Evolutionary conservation across 2,329 filamentous ascomycete genomes (phyloP).

Genomic region (Colletotrichum filicis): DNA sequence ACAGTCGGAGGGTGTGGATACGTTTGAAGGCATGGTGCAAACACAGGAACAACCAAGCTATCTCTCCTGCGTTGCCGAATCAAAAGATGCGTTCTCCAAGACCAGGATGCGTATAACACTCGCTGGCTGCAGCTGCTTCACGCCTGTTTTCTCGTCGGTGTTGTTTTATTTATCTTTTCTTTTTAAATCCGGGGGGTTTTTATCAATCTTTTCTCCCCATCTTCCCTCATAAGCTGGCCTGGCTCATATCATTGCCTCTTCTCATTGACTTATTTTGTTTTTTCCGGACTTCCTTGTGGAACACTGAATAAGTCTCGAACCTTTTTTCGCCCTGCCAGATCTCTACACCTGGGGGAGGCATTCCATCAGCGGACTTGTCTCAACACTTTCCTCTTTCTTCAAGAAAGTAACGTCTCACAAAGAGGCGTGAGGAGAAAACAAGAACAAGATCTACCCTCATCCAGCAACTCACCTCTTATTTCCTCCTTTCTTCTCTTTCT

Average conservation of each 20-base stretch:
- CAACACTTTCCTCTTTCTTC: conserved; percentile 12
- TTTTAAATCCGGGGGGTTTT: neutral
- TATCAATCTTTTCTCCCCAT: neutral
- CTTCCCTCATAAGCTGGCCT: neutral
- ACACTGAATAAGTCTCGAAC: conserved; percentile 9
- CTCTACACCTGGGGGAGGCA: neutral
- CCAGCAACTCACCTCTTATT: neutral
- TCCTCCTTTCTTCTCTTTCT: conserved; percentile 1
- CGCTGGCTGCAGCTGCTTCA: conserved; percentile 29
- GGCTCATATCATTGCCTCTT: neutral
- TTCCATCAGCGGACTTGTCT: neutral
- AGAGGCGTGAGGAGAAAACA: conserved; percentile 8
- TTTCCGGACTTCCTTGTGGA: conserved; percentile 4
- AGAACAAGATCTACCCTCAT: neutral
- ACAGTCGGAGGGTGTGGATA: neutral
- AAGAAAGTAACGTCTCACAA: conserved; percentile 34
- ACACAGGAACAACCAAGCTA: neutral
- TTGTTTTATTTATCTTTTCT: neutral
- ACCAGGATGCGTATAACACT: conserved; percentile 24
- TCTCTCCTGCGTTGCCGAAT: conserved; percentile 9
- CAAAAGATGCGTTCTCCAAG: neutral
- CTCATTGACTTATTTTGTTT: neutral
- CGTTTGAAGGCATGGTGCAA: neutral
- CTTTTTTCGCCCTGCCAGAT: neutral
- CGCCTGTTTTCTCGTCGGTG: neutral